Percentiles rank a stretch among this genome's conserved stretches.
phyloP scores from a whole-genome alignment of 257 asterid species.

The Penstemon eatonii region DNA sequence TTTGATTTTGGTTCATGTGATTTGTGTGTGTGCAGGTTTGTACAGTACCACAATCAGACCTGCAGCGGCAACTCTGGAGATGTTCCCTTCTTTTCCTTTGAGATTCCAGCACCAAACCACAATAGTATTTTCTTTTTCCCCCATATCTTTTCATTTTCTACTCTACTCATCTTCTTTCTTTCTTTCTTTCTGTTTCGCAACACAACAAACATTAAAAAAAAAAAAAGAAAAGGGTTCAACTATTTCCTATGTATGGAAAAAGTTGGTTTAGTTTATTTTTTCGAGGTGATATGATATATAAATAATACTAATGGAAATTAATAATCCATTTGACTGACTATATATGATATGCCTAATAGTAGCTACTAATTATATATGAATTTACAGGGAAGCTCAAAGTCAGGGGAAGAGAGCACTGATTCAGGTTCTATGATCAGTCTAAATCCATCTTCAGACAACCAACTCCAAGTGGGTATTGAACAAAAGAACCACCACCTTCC shows the following conservation, averaged over 20 bases:
- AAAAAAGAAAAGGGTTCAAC: too few species aligned
- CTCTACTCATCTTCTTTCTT: neutral
- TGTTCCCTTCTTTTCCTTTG: slow-evolving; percentile 96
- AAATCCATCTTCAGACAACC: slow-evolving; percentile 36
- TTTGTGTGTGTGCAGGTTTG: slow-evolving; percentile 62
- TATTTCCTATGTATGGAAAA: too few species aligned
- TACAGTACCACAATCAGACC: slow-evolving; percentile 44
- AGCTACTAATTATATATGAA: slow-evolving; percentile 14
- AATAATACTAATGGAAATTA: too few species aligned
- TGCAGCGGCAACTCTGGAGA: slow-evolving; percentile 91
- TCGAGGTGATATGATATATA: too few species aligned
- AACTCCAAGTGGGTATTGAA: slow-evolving; percentile 27
- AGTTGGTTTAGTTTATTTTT: too few species aligned
- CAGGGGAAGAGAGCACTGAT: slow-evolving; percentile 80
- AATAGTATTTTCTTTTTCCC: slow-evolving; percentile 42
- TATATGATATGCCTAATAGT: slow-evolving; percentile 15
- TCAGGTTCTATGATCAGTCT: slow-evolving; percentile 58
- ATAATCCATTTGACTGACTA: slow-evolving; percentile 29
- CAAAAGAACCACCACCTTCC: slow-evolving; percentile 39
- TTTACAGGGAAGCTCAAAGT: slow-evolving; percentile 73
- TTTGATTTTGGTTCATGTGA: slow-evolving; percentile 51
- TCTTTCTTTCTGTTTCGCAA: neutral
- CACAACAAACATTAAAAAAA: too few species aligned
- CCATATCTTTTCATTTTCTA: slow-evolving; percentile 17
- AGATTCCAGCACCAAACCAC: slow-evolving; percentile 58